phyloP scores from a whole-genome alignment of 2,329 filamentous ascomycete species.

The Beauveria sp. region DNA sequence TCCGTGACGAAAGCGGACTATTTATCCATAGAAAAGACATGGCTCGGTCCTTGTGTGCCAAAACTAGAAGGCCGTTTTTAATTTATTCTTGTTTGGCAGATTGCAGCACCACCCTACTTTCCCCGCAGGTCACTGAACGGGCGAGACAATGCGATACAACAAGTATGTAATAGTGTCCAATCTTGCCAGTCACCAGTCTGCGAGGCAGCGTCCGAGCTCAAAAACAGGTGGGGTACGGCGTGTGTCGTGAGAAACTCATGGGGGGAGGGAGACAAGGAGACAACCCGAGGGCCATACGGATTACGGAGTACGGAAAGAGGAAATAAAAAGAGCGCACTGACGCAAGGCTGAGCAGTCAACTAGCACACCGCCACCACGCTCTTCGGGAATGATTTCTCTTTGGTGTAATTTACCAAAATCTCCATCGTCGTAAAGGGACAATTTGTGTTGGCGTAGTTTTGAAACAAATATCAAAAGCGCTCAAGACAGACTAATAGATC shows the following conservation, averaged over 20 bases:
- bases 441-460: too few relatives aligned
- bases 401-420: too few relatives aligned
- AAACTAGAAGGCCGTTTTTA: background rate
- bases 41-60: too few relatives aligned
- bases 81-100: background rate
- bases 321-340: background rate
- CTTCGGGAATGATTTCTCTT: background rate
- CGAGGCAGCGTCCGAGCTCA: constrained; percentile 3
- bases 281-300: background rate
- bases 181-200: too few relatives aligned
- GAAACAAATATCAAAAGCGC: background rate
- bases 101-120: too few relatives aligned
- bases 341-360: constrained; percentile 4
- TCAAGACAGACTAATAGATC: background rate
- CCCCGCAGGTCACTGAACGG: background rate
- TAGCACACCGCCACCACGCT: background rate
- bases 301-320: background rate
- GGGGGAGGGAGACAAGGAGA: background rate
- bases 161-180: too few relatives aligned
- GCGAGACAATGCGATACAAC: background rate
- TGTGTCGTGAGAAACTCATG: background rate
- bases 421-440: too few relatives aligned
- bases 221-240: background rate
- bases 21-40: too few relatives aligned
- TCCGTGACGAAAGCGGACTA: too few relatives aligned